phyloP scores from a whole-genome alignment of 129 eudicot species.

The Flaveria ramosissima region DNA sequence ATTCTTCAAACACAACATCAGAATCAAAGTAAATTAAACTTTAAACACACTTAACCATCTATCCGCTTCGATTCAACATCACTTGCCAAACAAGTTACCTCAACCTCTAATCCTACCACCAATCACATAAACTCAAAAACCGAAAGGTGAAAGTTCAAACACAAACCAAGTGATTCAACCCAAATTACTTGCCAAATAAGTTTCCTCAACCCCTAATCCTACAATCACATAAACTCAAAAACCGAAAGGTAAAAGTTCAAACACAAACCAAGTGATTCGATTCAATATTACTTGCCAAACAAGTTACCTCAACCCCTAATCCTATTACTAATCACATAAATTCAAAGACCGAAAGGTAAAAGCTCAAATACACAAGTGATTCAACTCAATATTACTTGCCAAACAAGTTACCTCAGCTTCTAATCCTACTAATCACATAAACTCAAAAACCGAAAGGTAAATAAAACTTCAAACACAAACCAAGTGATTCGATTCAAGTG shows the following conservation, averaged over 20 bases:
- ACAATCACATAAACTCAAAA: neutral
- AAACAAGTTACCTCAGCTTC: neutral
- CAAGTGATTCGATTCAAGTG: too few species aligned
- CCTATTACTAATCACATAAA: neutral
- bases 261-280: neutral
- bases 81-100: slow-evolving; percentile 5
- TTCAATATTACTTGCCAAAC: neutral
- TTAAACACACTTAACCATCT: neutral
- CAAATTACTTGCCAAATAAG: slow-evolving; percentile 11
- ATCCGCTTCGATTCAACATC: neutral
- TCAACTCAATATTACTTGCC: neutral
- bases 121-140: neutral
- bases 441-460: neutral
- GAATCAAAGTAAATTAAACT: slow-evolving; percentile 3
- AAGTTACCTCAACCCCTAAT: neutral
- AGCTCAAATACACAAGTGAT: neutral
- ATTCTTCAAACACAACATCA: slow-evolving; percentile 43
- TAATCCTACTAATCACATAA: neutral
- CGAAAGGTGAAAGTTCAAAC: too few species aligned
- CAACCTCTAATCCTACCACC: neutral
- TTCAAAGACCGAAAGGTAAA: too few species aligned
- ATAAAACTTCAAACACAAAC: neutral
- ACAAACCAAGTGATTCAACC: neutral
- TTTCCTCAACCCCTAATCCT: neutral
- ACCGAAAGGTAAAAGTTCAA: neutral